Evolutionary conservation across 371 early-diverging fungal species (phyloP).

Genomic region (Rhizopus stolonifer): DNA sequence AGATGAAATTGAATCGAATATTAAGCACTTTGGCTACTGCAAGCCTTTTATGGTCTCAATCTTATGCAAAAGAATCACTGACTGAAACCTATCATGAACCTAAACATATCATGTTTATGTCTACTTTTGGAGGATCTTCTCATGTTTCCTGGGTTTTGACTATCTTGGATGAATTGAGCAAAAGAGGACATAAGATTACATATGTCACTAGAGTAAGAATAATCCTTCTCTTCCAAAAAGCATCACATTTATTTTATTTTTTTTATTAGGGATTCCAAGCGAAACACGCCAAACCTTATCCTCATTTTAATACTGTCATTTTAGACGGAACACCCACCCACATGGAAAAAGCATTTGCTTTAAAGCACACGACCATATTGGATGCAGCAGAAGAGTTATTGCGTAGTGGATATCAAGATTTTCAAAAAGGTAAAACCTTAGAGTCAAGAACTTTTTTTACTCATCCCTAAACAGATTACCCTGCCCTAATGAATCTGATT

Average conservation of each 20-base stretch:
- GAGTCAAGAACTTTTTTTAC: background rate
- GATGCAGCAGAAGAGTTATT: background rate
- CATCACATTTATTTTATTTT: background rate
- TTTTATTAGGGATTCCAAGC: background rate
- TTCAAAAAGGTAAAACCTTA: background rate
- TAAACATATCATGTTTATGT: conserved; percentile 14
- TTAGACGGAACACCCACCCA: background rate
- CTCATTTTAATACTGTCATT: conserved; percentile 6
- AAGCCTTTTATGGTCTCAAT: background rate
- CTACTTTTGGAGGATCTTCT: conserved; percentile 18
- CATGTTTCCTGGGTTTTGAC: conserved; percentile 19
- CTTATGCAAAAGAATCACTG: background rate
- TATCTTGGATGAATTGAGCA: conserved; percentile 11
- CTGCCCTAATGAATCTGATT: conserved; percentile 1
- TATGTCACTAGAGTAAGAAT: conserved; percentile 14
- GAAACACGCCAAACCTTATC: conserved; percentile 2
- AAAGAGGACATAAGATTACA: conserved; percentile 10
- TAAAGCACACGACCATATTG: background rate
- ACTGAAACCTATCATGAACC: background rate
- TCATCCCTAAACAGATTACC: background rate
- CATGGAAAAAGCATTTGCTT: background rate
- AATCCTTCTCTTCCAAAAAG: too few relatives aligned
- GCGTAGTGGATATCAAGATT: background rate
- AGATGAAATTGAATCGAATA: background rate
- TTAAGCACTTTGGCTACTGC: background rate